Evolutionary conservation across 768 basidiomycete species (phyloP).

Genomic region (Collybia mongolica): DNA sequence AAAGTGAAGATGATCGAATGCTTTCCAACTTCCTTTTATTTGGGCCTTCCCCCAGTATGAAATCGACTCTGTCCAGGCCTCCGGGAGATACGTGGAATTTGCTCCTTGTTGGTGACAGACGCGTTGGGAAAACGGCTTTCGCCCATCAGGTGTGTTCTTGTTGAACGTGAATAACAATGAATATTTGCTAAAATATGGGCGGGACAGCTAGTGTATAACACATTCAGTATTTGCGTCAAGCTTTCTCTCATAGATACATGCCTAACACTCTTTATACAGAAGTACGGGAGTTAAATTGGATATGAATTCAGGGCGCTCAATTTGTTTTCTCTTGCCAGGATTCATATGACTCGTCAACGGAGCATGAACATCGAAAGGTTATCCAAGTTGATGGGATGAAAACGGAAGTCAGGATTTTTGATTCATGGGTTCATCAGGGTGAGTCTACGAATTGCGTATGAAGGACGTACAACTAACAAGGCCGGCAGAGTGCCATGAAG

Average conservation of each 20-base stretch:
- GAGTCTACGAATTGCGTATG: not conserved
- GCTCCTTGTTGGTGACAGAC: slow-evolving; percentile 22
- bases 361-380: slow-evolving; percentile 10
- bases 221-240: slow-evolving; percentile 10
- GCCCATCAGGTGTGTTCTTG: slow-evolving; percentile 17
- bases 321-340: not conserved
- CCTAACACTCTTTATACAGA: not conserved
- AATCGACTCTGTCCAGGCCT: not conserved
- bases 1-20: not conserved
- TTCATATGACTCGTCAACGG: not conserved
- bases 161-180: slow-evolving; percentile 1
- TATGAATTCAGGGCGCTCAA: not conserved
- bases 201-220: slow-evolving; percentile 18
- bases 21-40: not conserved
- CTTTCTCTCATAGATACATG: not conserved
- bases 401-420: slow-evolving; percentile 14
- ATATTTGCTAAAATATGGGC: not conserved
- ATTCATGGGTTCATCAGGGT: slow-evolving; percentile 24
- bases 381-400: slow-evolving; percentile 13
- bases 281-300: not conserved
- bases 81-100: slow-evolving; percentile 18
- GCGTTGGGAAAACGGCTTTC: slow-evolving; percentile 29
- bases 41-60: too few relatives aligned
- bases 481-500: slow-evolving; percentile 8
- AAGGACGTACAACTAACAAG: not conserved